phyloP scores from a whole-genome alignment of 225 moss, liverwort and hornwort species.

The Lunularia cruciata region DNA sequence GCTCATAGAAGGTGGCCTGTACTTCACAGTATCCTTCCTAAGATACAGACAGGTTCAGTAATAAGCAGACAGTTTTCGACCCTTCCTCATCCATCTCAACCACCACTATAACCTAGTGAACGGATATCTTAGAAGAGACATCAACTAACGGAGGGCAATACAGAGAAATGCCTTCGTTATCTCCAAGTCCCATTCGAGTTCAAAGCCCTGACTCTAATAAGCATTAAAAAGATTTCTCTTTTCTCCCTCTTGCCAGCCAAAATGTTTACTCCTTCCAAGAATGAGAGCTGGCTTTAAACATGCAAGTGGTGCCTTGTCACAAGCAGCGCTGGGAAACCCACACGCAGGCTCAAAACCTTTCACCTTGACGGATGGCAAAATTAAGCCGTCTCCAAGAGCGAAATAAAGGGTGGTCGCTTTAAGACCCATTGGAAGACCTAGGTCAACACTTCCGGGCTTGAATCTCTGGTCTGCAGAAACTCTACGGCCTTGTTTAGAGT shows the following conservation, averaged over 20 bases:
- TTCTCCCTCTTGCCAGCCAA: background rate
- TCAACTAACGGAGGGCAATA: background rate
- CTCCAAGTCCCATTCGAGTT: too few relatives aligned
- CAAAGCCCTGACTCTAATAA: too few relatives aligned
- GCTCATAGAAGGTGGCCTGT: too few relatives aligned
- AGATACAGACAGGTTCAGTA: too few relatives aligned
- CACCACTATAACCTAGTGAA: background rate
- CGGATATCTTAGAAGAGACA: background rate
- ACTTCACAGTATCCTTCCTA: too few relatives aligned
- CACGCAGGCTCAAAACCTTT: constrained; percentile 20
- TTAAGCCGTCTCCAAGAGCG: constrained; percentile 38
- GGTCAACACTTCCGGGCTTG: constrained; percentile 31
- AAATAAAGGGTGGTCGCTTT: constrained; percentile 41
- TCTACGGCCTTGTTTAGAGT: constrained; percentile 31
- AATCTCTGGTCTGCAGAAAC: constrained; percentile 21
- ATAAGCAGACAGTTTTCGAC: too few relatives aligned
- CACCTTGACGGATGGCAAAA: constrained; percentile 47
- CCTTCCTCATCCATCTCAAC: background rate
- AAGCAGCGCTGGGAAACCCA: background rate
- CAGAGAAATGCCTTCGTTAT: background rate
- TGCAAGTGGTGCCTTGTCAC: background rate
- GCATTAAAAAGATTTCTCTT: background rate
- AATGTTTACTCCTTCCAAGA: background rate
- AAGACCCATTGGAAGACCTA: constrained; percentile 31
- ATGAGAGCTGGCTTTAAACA: background rate